Base-by-base conservation (phyloP, 1,284 basidiomycete species). In the Rhodotorula sp. region DNA sequence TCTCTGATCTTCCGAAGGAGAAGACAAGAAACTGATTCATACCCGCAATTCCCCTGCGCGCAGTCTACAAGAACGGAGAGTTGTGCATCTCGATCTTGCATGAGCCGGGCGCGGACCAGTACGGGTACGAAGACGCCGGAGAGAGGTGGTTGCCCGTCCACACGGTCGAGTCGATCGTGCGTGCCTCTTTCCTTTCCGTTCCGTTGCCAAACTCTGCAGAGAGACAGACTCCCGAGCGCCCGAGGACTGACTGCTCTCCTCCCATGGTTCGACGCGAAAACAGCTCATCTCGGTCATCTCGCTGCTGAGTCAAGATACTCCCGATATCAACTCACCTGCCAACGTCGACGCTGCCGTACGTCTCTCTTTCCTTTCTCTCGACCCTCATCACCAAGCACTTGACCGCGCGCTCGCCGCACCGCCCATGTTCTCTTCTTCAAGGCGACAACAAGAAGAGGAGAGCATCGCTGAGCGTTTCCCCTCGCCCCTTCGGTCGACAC, bases 81-180 rank as follows among this genome's bases (percentile, higher is more conserved):
- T 91, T 98, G 65, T 99, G 95, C 83, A 92, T 99, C 71, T 98
- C 95, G 53, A 98, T 99, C 79, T 84, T 99, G 77, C 95, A 99
- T 79, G 88, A 92, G 49, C 96, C 96, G 3, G 95, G 94, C 60
- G 91, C 95, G 70, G 96, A 99, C 82, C 91, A 98, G 82, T 99
- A 92, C 80, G 96, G 96, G 14, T 98, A 95, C 79, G 96, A 99
- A 81, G 92, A 97, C 78, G 95, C 96, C 1, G 90, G 93, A 62
- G 96, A 99, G 84, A 84, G 96, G 72, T 99, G 96, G 96, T 84
- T 95, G 81, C 96, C 96, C 0, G 93, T 99, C 30, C 96, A 99
- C 80, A 91, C 91, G 0, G 90, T 97, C 57, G 95, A 98, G 83
- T 94, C 93, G 17, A 98, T 99, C 73, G 95, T 97, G 77, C 81